Conservation (phyloP, 345 rosid genomes). For the Acer yangbiense region DNA sequence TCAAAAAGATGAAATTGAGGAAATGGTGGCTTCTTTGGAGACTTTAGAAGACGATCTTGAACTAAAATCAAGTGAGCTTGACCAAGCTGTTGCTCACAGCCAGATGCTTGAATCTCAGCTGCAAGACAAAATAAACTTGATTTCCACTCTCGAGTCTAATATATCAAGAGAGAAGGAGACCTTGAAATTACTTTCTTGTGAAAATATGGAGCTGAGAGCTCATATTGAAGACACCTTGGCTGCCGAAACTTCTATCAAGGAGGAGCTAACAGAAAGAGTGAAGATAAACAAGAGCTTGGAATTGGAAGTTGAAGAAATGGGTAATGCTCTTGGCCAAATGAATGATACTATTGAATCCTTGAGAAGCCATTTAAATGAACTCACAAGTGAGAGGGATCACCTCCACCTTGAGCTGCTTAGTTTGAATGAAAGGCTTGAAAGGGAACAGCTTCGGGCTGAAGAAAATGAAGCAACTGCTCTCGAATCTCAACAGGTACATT, state of each 20-base stretch:
- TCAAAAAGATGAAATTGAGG: slow-evolving; percentile 77
- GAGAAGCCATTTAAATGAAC: slow-evolving; percentile 48
- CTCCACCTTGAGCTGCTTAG: slow-evolving; percentile 53
- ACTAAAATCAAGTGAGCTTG: slow-evolving; percentile 57
- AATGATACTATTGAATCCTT: slow-evolving; percentile 56
- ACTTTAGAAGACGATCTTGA: slow-evolving; percentile 71
- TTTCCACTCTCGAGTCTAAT: slow-evolving; percentile 53
- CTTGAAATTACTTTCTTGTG: slow-evolving; percentile 34
- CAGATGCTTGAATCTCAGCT: slow-evolving; percentile 63
- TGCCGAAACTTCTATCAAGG: slow-evolving; percentile 52
- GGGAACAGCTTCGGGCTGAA: slow-evolving; percentile 52
- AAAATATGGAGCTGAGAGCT: slow-evolving; percentile 58
- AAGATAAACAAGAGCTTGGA: slow-evolving; percentile 67
- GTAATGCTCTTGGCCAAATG: slow-evolving; percentile 56
- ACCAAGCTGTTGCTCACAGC: slow-evolving; percentile 47
- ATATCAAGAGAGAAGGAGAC: slow-evolving; percentile 42
- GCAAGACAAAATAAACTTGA: slow-evolving; percentile 56
- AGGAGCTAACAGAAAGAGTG: slow-evolving; percentile 53
- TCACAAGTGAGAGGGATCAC: slow-evolving; percentile 60
- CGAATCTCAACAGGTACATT: slow-evolving; percentile 74
- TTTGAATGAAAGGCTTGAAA: slow-evolving; percentile 62
- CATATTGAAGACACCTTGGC: slow-evolving; percentile 46
- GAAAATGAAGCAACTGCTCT: slow-evolving; percentile 63
- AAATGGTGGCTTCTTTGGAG: slow-evolving; percentile 60
- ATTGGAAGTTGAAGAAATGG: slow-evolving; percentile 62